These are phyloP conservation scores for Ceratobasidium theobromae DNA, from an alignment of 1,284 basidiomycete species.

Conservation along the genomic window DNA sequence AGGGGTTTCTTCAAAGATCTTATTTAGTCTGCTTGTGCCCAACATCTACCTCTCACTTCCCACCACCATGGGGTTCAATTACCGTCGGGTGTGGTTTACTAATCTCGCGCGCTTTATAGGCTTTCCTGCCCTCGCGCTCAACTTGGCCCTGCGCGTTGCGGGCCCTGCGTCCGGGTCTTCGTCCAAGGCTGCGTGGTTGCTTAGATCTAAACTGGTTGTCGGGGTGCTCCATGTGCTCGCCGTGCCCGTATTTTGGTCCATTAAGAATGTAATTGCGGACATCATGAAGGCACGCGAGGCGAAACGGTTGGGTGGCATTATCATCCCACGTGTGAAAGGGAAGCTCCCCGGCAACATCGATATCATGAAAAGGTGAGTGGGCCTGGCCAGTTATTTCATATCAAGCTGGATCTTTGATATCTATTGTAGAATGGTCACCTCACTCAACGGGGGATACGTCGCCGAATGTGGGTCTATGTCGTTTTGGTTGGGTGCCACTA, in stretches of 20 bases:
- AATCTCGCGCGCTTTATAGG: constrained; percentile 9
- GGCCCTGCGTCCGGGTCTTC: too few species aligned
- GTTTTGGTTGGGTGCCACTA: not conserved
- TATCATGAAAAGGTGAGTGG: constrained; percentile 25
- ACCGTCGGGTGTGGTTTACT: constrained; percentile 16
- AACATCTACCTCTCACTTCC: not conserved
- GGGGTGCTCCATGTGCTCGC: constrained; percentile 21
- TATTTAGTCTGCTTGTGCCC: too few species aligned
- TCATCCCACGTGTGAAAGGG: constrained; percentile 19
- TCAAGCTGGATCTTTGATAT: not conserved
- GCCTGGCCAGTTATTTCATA: too few species aligned
- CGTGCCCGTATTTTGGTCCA: constrained; percentile 20
- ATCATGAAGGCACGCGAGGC: constrained; percentile 1
- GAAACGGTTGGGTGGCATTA: constrained; percentile 3
- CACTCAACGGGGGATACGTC: constrained; percentile 1
- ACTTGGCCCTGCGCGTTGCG: not conserved
- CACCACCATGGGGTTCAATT: constrained; percentile 3
- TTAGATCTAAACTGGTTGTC: not conserved
- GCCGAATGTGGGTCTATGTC: not conserved
- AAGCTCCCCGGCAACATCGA: constrained; percentile 32
- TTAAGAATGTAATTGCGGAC: not conserved
- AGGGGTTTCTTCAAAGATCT: too few species aligned
- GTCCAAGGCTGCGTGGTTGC: too few species aligned
- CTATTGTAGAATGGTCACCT: not conserved
- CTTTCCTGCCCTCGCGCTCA: not conserved